These are phyloP conservation scores for Favolaschia claudopus DNA, from an alignment of 768 basidiomycete genomes.

Conservation along the genomic window DNA sequence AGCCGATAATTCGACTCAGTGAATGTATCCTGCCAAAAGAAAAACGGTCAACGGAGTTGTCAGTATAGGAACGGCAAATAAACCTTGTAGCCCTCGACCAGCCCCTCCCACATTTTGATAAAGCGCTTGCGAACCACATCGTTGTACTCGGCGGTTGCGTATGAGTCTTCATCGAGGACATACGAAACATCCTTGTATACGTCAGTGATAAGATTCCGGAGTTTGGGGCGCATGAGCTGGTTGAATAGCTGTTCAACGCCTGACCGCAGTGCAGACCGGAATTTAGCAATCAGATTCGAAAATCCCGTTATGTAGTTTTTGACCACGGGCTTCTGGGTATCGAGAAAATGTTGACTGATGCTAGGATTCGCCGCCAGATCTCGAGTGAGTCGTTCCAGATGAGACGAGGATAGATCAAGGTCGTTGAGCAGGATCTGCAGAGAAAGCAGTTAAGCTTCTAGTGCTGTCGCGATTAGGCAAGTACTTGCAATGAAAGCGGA, in stretches of 20 bases:
- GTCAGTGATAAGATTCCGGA: slow-evolving; percentile 85
- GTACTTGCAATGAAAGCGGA: slow-evolving; percentile 80
- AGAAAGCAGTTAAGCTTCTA: background rate
- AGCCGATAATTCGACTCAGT: slow-evolving; percentile 88
- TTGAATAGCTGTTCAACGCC: slow-evolving; percentile 96
- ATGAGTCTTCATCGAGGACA: slow-evolving; percentile 87
- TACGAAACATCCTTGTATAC: slow-evolving; percentile 93
- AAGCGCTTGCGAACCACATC: slow-evolving; percentile 92
- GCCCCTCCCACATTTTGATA: slow-evolving; percentile 83
- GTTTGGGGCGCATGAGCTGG: slow-evolving; percentile 86
- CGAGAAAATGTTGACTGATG: slow-evolving; percentile 74
- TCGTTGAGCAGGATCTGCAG: slow-evolving; percentile 88
- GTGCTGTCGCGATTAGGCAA: background rate
- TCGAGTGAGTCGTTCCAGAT: slow-evolving; percentile 82
- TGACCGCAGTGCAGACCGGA: slow-evolving; percentile 77
- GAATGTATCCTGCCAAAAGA: slow-evolving; percentile 70
- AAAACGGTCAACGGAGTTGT: background rate
- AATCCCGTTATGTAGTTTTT: slow-evolving; percentile 58
- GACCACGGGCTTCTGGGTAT: slow-evolving; percentile 59
- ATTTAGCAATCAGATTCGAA: slow-evolving; percentile 62
- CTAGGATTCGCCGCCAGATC: slow-evolving; percentile 64
- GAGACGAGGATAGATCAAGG: slow-evolving; percentile 89
- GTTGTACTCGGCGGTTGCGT: slow-evolving; percentile 82
- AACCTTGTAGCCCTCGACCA: slow-evolving; percentile 83
- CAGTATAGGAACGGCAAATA: background rate